phyloP scores from a whole-genome alignment of 768 basidiomycete species.

The Tylopilus rubrobrunneus region DNA sequence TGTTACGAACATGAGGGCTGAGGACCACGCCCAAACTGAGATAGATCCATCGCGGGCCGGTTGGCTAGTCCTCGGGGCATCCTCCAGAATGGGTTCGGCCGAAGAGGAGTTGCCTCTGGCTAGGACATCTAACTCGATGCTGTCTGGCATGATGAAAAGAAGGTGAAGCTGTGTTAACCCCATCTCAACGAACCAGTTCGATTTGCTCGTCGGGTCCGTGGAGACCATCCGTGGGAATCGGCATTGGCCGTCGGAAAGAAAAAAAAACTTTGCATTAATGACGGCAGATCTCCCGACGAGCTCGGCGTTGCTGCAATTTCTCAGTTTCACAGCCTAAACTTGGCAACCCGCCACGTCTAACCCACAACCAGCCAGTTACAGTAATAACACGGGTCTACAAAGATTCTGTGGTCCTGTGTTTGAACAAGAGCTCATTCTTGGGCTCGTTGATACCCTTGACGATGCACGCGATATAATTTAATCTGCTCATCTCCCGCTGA shows the following conservation, averaged over 20 bases:
- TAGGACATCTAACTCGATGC: constrained; percentile 41
- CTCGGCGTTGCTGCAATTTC: too few relatives aligned
- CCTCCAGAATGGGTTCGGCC: constrained; percentile 10
- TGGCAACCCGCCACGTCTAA: too few relatives aligned
- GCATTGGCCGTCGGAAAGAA: too few relatives aligned
- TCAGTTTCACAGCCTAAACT: too few relatives aligned
- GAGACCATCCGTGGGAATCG: background rate
- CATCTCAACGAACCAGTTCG: background rate
- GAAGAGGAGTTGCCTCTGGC: constrained; percentile 11
- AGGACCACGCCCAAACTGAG: constrained; percentile 38
- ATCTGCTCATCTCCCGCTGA: too few relatives aligned
- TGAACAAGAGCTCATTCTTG: constrained; percentile 31
- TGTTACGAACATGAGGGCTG: constrained; percentile 30
- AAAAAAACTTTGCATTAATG: too few relatives aligned
- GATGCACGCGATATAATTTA: constrained; percentile 18
- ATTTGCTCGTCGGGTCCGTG: constrained; percentile 16
- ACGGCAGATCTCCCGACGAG: too few relatives aligned
- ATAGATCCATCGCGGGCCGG: constrained; percentile 23
- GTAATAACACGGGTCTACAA: too few relatives aligned
- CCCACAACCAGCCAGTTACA: too few relatives aligned
- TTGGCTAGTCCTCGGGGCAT: constrained; percentile 3
- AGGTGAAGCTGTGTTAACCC: background rate
- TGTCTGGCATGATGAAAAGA: constrained; percentile 26
- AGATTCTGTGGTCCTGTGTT: constrained; percentile 33
- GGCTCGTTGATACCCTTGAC: constrained; percentile 32